Conservation (phyloP, 2,329 filamentous ascomycete species). For the Annulohypoxylon truncatum region DNA sequence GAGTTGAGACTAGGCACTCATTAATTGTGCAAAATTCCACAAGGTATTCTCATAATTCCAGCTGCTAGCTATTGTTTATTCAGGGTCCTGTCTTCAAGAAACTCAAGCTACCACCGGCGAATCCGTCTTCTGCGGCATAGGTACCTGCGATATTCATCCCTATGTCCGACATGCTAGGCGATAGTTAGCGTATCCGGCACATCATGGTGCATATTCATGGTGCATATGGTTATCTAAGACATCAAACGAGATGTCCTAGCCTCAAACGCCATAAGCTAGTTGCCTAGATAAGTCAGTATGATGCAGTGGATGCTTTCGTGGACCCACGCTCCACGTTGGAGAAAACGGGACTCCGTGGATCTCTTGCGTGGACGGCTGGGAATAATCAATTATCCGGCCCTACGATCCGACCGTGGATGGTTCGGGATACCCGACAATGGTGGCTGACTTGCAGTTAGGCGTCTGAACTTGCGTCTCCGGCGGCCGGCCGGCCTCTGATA, state of each 20-base stretch:
- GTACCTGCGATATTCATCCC: not conserved
- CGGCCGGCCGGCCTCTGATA: constrained; percentile 10
- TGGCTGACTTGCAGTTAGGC: constrained; percentile 45
- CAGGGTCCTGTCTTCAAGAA: not conserved
- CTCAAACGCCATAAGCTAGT: constrained; percentile 22
- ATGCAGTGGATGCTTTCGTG: not conserved
- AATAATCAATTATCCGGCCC: constrained; percentile 38
- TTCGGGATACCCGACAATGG: constrained; percentile 45
- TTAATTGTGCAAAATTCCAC: not conserved
- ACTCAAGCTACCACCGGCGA: constrained; percentile 22
- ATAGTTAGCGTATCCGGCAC: not conserved
- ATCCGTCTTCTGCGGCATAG: constrained; percentile 16
- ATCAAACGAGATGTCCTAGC: constrained; percentile 10
- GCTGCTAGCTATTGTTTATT: not conserved
- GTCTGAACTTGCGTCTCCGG: constrained; percentile 33
- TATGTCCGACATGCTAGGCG: constrained; percentile 1
- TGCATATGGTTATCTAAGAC: constrained; percentile 6
- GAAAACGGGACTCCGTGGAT: not conserved
- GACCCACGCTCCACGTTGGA: constrained; percentile 3
- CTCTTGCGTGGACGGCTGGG: constrained; percentile 4
- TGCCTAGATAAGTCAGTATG: constrained; percentile 7
- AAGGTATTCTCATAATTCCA: not conserved
- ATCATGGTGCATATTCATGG: not conserved
- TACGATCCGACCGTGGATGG: constrained; percentile 27
- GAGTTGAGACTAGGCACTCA: constrained; percentile 14